These are phyloP conservation scores for Quercus tomentella DNA, from an alignment of 331 rosid species.

Conservation along the genomic window DNA sequence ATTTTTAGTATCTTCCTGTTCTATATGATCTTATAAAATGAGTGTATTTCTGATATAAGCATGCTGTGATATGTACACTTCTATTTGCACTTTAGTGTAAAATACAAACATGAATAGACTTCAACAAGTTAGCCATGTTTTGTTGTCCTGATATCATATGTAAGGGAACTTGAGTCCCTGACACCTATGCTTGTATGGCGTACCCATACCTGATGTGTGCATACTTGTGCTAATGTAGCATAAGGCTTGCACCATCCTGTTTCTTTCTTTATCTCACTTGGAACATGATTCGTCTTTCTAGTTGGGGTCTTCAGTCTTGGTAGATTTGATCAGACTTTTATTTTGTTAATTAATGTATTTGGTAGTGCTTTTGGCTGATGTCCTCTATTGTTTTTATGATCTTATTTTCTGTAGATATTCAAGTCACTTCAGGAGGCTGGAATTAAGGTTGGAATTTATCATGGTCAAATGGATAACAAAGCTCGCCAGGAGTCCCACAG, in stretches of 20 bases:
- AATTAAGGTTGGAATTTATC: slow-evolving; percentile 68
- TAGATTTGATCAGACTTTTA: slow-evolving; percentile 1
- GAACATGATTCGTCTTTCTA: not conserved
- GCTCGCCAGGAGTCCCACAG: slow-evolving; percentile 88
- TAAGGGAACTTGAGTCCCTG: not conserved
- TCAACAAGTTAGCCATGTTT: not conserved
- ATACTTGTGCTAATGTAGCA: not conserved
- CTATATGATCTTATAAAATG: not conserved
- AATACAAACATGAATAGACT: not conserved
- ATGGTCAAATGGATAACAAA: slow-evolving; percentile 69
- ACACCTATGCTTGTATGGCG: not conserved
- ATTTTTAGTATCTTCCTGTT: not conserved
- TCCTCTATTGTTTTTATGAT: not conserved
- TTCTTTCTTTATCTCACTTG: not conserved
- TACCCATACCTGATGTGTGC: not conserved
- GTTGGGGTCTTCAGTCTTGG: slow-evolving; percentile 5
- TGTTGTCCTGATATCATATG: not conserved
- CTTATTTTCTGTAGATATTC: slow-evolving; percentile 47
- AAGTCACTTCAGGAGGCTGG: slow-evolving; percentile 61
- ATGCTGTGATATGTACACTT: not conserved
- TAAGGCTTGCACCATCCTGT: slow-evolving; percentile 7
- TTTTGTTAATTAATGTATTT: not conserved
- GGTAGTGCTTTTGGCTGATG: slow-evolving; percentile 8
- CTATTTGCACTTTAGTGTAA: not conserved
- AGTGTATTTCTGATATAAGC: not conserved